Evolutionary conservation across 106 monocot genomes (phyloP), one percentile per base, ranked within the genome.

Genomic region (Platanthera guangdongensis): DNA sequence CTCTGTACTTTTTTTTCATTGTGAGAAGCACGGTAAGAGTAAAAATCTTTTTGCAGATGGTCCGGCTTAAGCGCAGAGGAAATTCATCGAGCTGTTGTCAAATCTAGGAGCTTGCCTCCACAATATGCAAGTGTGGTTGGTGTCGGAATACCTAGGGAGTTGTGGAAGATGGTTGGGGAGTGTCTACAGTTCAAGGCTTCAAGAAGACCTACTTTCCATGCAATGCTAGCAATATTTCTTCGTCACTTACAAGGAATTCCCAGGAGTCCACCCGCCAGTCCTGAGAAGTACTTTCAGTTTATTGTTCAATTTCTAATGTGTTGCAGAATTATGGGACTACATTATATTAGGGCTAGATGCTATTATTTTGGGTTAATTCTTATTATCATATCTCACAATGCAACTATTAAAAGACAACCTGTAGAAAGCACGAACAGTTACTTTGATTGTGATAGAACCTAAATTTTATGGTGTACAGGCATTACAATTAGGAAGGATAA

Each of bases 141-240:
- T 81, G 99, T 85, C 65, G 99, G 99, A 52, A 91, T 99, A 62
- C 99, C 99, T 68, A 88, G 88, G 65, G 99, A 99, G 45, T 73
- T 99, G 75, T 99, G 99, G 99, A 99, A 94, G 84, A 99, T 99
- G 99, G 94, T 99, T 83, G 99, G 99, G 50, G 94, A 99, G 4
- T 99, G 99, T 59, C 80, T 99, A 19, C 89, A 92, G 74, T 99
- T 94, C 77, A 92, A 83, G 62, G 82, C 99, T 81, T 85, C 91
- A 52, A 94, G 78, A 74, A 82, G 99, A 74, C 99, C 99, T 75
- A 92, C 88, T 65, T 99, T 99, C 75, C 90, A 91, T 82, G 86
- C 91, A 68, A 99, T 99, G 99, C 85, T 99, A 11, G 81, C 86
- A 55, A 99, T 84, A 79, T 99, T 99, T 81, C 92, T 99, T 81